A percentile compares a stretch with the other conserved stretches of the same genome.
Conservation (phyloP, 2,329 filamentous ascomycete genomes). For the Stemphylium vesicarium region DNA sequence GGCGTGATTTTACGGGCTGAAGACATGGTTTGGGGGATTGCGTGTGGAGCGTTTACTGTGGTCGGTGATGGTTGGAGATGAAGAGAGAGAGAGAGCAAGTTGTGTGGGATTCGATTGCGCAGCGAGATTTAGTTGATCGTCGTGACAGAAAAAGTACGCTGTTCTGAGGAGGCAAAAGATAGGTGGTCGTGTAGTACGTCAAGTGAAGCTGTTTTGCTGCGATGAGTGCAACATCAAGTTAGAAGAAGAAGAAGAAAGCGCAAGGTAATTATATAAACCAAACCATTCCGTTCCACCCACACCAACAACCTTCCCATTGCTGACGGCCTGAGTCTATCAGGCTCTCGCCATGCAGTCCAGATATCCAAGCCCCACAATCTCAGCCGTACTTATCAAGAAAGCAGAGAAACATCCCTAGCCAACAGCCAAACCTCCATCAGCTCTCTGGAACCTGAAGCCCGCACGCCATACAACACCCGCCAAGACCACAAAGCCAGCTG, state of each 20-base stretch:
- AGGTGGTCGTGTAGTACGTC: slow-evolving; percentile 29
- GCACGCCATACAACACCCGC: background rate
- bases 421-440: background rate
- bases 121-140: no score
- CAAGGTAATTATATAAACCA: slow-evolving; percentile 27
- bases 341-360: no score
- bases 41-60: no score
- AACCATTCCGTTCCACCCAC: background rate
- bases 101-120: no score
- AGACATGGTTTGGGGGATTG: slow-evolving; percentile 40
- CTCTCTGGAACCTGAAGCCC: background rate
- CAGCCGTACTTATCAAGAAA: background rate
- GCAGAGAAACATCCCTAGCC: background rate
- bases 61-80: no score
- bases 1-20: slow-evolving; percentile 27
- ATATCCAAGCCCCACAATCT: no score
- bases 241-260: no score
- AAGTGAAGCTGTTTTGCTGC: slow-evolving; percentile 16
- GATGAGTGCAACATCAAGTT: slow-evolving; percentile 17
- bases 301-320: background rate
- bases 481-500: slow-evolving; percentile 13
- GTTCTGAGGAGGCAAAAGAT: no score
- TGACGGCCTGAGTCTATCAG: background rate
- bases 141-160: no score
- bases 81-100: no score